Evolutionary conservation across 768 basidiomycete species (phyloP).

Genomic region (Podaxis sp.): DNA sequence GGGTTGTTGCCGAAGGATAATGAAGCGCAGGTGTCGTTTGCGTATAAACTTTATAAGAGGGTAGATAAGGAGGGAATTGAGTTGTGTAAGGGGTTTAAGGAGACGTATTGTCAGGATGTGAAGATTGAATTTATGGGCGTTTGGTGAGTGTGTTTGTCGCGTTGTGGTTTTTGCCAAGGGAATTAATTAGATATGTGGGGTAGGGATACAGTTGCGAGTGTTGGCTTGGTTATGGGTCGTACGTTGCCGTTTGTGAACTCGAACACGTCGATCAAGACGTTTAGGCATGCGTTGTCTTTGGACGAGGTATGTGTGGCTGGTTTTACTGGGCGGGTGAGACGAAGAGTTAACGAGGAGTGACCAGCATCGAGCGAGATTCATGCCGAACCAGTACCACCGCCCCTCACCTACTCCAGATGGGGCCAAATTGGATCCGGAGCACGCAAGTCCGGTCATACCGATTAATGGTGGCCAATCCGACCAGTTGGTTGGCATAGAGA

Average conservation of each 20-base stretch:
- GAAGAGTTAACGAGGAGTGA: background rate
- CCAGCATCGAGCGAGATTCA: constrained; percentile 66
- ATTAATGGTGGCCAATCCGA: background rate
- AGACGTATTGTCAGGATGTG: constrained; percentile 67
- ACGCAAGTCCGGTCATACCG: constrained; percentile 21
- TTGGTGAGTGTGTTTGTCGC: constrained; percentile 45
- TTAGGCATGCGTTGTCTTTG: constrained; percentile 76
- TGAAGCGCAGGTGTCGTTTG: constrained; percentile 67
- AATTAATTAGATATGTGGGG: background rate
- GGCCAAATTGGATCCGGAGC: constrained; percentile 28
- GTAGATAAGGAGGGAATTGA: constrained; percentile 42
- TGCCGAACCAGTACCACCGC: constrained; percentile 62
- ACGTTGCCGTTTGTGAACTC: constrained; percentile 67
- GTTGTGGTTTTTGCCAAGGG: background rate
- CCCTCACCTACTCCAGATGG: constrained; percentile 27
- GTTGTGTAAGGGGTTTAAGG: constrained; percentile 67
- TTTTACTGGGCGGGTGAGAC: background rate
- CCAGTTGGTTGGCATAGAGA: background rate
- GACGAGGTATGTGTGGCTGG: constrained; percentile 58
- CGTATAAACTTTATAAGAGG: constrained; percentile 68
- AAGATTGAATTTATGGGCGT: constrained; percentile 79
- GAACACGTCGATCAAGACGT: constrained; percentile 63
- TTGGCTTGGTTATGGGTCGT: constrained; percentile 60
- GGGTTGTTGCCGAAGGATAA: constrained; percentile 73
- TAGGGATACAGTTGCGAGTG: constrained; percentile 82